Evolutionary conservation across 176 grass and related monocot species (phyloP).

Genomic region (Tillandsia fasciculata): DNA sequence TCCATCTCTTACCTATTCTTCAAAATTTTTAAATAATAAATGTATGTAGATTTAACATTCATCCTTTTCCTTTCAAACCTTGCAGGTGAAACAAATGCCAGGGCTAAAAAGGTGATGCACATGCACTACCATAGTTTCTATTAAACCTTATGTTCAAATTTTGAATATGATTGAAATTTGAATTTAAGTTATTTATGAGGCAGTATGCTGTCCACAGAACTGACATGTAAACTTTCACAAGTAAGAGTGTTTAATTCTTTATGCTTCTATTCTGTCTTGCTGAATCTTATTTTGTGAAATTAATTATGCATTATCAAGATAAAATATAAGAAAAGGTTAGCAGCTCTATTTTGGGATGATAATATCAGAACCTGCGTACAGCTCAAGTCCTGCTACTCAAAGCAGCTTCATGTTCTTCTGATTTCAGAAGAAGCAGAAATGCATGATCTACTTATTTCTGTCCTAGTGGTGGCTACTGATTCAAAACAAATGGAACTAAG

Average conservation of each 20-base stretch:
- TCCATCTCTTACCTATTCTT: not conserved
- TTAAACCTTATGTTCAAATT: not conserved
- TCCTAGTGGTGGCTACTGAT: not conserved
- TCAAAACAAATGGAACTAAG: no score
- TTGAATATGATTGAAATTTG: not conserved
- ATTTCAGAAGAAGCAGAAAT: not conserved
- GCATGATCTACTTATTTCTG: not conserved
- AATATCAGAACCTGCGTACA: no score
- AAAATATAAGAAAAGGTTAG: no score
- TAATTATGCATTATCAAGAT: no score
- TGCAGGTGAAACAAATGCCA: constrained; percentile 25
- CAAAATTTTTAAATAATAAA: not conserved
- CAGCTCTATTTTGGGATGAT: no score
- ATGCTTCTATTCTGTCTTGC: no score
- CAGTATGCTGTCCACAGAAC: not conserved
- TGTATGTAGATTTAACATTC: not conserved
- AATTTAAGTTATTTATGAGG: not conserved
- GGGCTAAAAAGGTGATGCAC: constrained; percentile 43
- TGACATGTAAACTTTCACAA: no score
- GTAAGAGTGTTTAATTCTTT: no score
- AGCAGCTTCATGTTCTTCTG: no score
- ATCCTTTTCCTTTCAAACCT: not conserved
- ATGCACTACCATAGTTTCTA: not conserved
- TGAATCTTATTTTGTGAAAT: no score
- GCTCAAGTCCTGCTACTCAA: no score